phyloP scores from a whole-genome alignment of 495 filamentous ascomycete species.

The Parathielavia appendiculata region DNA sequence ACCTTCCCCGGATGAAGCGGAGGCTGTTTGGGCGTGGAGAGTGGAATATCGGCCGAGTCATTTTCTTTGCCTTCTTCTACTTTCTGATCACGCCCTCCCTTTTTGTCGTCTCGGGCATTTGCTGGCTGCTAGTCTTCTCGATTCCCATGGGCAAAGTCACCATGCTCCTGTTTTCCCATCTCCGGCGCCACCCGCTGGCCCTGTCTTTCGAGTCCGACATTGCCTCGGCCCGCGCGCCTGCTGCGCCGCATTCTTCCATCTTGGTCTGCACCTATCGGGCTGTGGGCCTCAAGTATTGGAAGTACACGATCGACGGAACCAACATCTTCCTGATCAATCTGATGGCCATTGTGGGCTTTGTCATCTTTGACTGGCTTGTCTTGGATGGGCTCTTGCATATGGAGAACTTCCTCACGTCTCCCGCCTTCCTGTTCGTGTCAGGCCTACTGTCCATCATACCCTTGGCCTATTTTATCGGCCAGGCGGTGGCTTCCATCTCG shows the following conservation, averaged over 20 bases:
- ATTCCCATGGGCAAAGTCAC: constrained; percentile 98
- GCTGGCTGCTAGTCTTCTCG: constrained; percentile 95
- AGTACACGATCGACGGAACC: constrained; percentile 96
- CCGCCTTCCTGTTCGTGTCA: constrained; percentile 78
- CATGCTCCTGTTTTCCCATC: constrained; percentile 81
- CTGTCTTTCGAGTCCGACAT: constrained; percentile 88
- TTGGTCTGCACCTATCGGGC: constrained; percentile 96
- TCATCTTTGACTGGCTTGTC: constrained; percentile 86
- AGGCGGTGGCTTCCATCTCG: constrained; percentile 98
- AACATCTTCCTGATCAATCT: constrained; percentile 99
- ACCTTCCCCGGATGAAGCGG: constrained; percentile 62
- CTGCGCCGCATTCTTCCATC: constrained; percentile 73
- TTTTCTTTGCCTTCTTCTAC: constrained; percentile 98
- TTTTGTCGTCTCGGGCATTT: constrained; percentile 77
- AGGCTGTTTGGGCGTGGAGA: constrained; percentile 90
- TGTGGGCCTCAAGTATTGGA: constrained; percentile 94
- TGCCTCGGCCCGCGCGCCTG: constrained; percentile 62
- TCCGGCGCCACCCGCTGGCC: constrained; percentile 87
- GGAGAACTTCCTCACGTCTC: constrained; percentile 64
- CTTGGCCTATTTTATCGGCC: constrained; percentile 98
- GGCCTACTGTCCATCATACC: constrained; percentile 91
- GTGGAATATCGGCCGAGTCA: constrained; percentile 88
- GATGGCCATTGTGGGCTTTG: constrained; percentile 81
- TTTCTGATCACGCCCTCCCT: constrained; percentile 85
- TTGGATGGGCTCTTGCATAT: constrained; percentile 62